phyloP scores from a whole-genome alignment of 352 stramenopile genomes.

The Peronospora belbahrii region DNA sequence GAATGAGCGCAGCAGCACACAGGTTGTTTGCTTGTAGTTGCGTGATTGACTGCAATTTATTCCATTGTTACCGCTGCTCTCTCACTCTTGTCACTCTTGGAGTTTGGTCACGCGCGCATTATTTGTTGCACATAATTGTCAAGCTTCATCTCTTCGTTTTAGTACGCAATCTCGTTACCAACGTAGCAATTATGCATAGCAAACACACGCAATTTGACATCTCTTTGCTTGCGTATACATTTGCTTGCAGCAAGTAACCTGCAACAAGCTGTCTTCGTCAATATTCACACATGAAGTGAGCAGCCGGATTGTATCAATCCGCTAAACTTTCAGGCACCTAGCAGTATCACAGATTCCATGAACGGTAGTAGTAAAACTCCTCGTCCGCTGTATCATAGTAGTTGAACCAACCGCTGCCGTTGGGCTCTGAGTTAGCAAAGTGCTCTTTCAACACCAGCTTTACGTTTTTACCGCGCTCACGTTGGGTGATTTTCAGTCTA shows the following conservation, averaged over 20 bases:
- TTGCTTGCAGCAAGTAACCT: background rate
- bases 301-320: background rate
- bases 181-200: constrained; percentile 14
- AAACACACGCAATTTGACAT: too few species aligned
- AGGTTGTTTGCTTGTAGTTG: constrained; percentile 13
- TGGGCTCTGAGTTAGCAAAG: constrained; percentile 60
- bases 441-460: constrained; percentile 61
- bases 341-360: constrained; percentile 48
- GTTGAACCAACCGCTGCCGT: constrained; percentile 56
- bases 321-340: background rate
- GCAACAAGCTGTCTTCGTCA: constrained; percentile 14
- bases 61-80: constrained; percentile 4
- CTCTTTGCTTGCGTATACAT: background rate
- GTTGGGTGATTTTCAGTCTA: constrained; percentile 41
- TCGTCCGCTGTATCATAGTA: constrained; percentile 66
- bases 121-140: too few species aligned
- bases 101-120: too few species aligned
- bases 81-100: constrained; percentile 6
- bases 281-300: constrained; percentile 11
- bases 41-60: constrained; percentile 8
- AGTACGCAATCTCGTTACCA: background rate
- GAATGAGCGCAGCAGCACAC: constrained; percentile 1
- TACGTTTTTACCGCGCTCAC: constrained; percentile 43
- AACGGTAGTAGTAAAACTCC: constrained; percentile 73
- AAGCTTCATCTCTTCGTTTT: too few species aligned